Percentiles rank a stretch among this genome's conserved stretches.
phyloP scores from a whole-genome alignment of 148 eudicot genomes.

The Persicaria maculosa region DNA sequence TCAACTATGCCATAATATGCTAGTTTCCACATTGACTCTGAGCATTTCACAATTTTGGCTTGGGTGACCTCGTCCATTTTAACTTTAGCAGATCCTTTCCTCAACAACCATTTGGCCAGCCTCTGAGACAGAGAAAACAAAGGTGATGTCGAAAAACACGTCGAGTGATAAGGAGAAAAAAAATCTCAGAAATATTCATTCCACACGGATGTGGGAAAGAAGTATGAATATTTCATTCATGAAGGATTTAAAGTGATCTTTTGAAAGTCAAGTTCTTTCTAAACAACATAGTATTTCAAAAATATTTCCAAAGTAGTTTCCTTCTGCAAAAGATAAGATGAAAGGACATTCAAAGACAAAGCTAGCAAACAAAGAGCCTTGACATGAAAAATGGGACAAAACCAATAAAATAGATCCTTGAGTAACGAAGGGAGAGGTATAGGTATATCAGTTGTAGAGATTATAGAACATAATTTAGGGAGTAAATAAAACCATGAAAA shows the following conservation, averaged over 20 bases:
- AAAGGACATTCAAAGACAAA: neutral
- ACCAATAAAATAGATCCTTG: neutral
- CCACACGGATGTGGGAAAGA: neutral
- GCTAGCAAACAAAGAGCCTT: neutral
- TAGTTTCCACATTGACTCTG: conserved; percentile 94
- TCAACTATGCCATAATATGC: conserved; percentile 75
- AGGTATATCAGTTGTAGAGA: neutral
- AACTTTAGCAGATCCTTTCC: conserved; percentile 30
- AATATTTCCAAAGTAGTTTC: neutral
- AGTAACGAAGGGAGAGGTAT: neutral
- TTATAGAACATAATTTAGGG: neutral
- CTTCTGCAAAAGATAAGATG: neutral
- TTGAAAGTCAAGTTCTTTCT: neutral
- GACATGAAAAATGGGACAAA: conserved; percentile 3
- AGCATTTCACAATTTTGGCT: conserved; percentile 59
- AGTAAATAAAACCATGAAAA: too few relatives aligned
- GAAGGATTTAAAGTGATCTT: neutral
- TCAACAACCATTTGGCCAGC: conserved; percentile 56
- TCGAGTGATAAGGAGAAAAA: neutral
- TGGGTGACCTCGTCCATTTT: conserved; percentile 40
- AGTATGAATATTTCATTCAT: neutral
- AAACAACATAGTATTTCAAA: neutral
- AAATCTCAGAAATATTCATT: neutral
- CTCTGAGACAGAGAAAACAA: conserved; percentile 35
- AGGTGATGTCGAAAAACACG: conserved; percentile 9